Base-by-base conservation (phyloP, 1,284 basidiomycete genomes). In the Athelia sp. region DNA sequence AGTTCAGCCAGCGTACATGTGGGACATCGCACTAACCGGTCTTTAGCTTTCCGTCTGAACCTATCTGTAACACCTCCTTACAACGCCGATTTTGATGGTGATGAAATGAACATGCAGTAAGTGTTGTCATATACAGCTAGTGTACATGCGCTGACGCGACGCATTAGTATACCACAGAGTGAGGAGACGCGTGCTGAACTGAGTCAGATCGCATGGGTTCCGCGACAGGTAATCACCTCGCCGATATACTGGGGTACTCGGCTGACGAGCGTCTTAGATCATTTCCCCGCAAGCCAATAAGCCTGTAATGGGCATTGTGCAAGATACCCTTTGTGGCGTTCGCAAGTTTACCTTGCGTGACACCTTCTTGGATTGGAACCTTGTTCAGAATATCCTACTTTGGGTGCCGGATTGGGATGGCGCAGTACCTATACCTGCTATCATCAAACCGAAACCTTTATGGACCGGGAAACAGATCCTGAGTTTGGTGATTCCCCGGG, bases 31-130 rank as follows among this genome's bases (percentile, higher is more conserved):
- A 4, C 9, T 46, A 13, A 49, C 48, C 36, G 32, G 44, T 32
- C 46, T 56, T 53, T 62, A 90, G 93, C 96, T 52, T 98, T 98
- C 76, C 94, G 96, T 54, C 72, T 98, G 56, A 98, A 98, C 67
- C 84, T 98, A 55, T 97, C 94, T 53, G 95, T 98, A 87, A 92
- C 89, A 15, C 88, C 90, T 34, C 91, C 91, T 0, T 93, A 93
- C 72, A 98, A 98, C 61, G 94, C 94, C 66, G 94, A 98, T 73
- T 99, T 99, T 73, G 97, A 99, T 66, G 97, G 97, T 62, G 97
- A 99, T 67, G 96, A 99, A 71, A 99, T 99, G 97, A 99, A 99
- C 73, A 92, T 99, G 88, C 95, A 97, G 91, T 93, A 79, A 49
- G 89, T 82, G 17, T 31, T 14, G 36, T 47, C 10, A 15, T 19